Base-by-base conservation (phyloP, 441 rosid species). In the California macrophylla region DNA sequence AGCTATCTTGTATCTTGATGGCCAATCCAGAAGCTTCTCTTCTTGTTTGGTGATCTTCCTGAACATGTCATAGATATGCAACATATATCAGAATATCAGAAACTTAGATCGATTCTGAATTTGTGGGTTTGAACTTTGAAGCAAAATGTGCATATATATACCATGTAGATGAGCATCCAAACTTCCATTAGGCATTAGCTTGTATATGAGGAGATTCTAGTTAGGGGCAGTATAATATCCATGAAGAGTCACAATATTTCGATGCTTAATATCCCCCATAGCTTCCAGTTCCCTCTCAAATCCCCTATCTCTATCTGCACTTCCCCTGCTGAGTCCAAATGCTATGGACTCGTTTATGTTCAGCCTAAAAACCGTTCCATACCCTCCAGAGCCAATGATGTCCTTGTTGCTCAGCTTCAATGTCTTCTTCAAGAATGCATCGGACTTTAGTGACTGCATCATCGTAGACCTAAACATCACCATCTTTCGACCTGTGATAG, bases 141-240 rank as follows among this genome's bases (percentile, higher is more conserved):
- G 8, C 74, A 8, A 32, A 7, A 23, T 32, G 34, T 29, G 18
- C 13, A 16, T 23, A 24, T 7, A 10, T 56, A 45, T 84, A 84
- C 97, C 91, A 36, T 85, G 88, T 3, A 90, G 87, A 74, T 72
- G 68, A 32, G 75, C 67, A 72, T 89, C 88, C 40, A 93, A 80
- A 67, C 94, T 88, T 76, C 96, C 97, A 78, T 89, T 89, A 42
- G 93, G 89, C 97, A 91, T 91, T 9, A 89, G 86, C 74, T 93
- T 96, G 67, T 88, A 93, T 26, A 93, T 85, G 56, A 91, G 91
- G 62, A 89, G 87, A 82, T 93, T 93, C 69, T 83, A 86, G 65
- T 80, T 82, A 54, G 87, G 83, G 20, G 85, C 71, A 42, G 86
- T 80, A 78, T 72, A 91, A 69, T 88, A 93, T 64, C 98, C 98